Percentiles rank a stretch among this genome's conserved stretches.
Evolutionary conservation across 177 flowering plant species (phyloP).

Genomic region (Vitis hybrid): DNA sequence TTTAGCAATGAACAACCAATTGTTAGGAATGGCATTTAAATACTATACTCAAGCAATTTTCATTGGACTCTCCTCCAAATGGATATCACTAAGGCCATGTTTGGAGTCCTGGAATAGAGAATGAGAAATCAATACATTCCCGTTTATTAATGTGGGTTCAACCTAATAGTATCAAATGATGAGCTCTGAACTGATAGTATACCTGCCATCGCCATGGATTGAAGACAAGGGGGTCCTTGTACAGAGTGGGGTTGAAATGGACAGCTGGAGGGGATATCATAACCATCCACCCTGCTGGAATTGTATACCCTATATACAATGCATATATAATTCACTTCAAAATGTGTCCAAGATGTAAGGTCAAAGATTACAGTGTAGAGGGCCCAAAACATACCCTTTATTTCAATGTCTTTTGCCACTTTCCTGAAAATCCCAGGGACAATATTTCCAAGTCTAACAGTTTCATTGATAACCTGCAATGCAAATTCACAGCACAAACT

Average conservation of each 20-base stretch:
- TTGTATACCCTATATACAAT: conserved; percentile 65
- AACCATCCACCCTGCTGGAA: conserved; percentile 92
- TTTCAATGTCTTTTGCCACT: conserved; percentile 59
- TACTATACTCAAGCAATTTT: too few species aligned
- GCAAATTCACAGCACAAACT: not conserved
- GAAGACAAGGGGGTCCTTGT: conserved; percentile 71
- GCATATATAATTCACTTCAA: not conserved
- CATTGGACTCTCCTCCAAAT: too few species aligned
- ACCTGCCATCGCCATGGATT: conserved; percentile 94
- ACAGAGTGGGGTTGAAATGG: conserved; percentile 75
- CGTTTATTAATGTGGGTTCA: too few species aligned
- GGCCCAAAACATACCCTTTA: conserved; percentile 49
- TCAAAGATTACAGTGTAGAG: not conserved
- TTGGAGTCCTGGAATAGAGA: not conserved
- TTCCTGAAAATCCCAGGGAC: conserved; percentile 90
- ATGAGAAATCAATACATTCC: conserved; percentile 18
- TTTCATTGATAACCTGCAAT: conserved; percentile 84
- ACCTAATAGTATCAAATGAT: too few species aligned
- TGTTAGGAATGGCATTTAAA: too few species aligned
- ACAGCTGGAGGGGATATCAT: conserved; percentile 98
- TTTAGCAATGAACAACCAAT: too few species aligned
- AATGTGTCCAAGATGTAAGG: not conserved
- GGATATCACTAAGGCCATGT: too few species aligned
- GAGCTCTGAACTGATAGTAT: too few species aligned
- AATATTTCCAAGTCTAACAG: conserved; percentile 87